Conservation (phyloP, 495 filamentous ascomycete species). For the Penicillium malachiteum region DNA sequence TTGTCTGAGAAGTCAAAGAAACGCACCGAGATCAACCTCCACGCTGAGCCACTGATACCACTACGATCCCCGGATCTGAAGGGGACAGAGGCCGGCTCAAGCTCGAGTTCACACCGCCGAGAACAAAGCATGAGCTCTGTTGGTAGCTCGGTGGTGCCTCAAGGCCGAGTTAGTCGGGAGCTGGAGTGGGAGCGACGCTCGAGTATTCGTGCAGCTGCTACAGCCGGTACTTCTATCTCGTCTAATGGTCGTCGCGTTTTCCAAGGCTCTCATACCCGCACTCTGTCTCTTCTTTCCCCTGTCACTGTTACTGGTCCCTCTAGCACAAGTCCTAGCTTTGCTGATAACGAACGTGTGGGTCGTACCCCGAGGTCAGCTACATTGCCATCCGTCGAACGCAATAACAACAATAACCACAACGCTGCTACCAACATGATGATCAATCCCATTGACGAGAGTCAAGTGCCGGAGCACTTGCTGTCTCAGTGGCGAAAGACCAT, state of each 20-base stretch:
- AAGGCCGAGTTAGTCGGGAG: constrained; percentile 44
- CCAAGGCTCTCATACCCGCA: constrained; percentile 74
- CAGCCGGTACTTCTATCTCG: constrained; percentile 39
- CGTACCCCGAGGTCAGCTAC: constrained; percentile 47
- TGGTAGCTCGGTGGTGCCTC: constrained; percentile 31
- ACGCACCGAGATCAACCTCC: constrained; percentile 57
- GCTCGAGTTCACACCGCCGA: constrained; percentile 20
- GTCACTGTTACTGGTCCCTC: constrained; percentile 20
- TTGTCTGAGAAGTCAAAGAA: constrained; percentile 76
- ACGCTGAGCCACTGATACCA: constrained; percentile 57
- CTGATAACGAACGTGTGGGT: constrained; percentile 34
- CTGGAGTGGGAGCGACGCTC: constrained; percentile 54
- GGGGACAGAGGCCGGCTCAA: constrained; percentile 13
- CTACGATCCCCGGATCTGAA: constrained; percentile 44
- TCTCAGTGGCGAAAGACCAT: constrained; percentile 43
- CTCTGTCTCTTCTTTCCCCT: constrained; percentile 83
- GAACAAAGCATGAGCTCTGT: constrained; percentile 34
- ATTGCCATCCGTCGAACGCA: constrained; percentile 45
- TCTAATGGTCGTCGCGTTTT: constrained; percentile 59
- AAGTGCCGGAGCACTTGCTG: constrained; percentile 33
- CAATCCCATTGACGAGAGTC: constrained; percentile 19
- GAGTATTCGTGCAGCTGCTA: constrained; percentile 36
- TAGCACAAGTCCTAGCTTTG: constrained; percentile 3
- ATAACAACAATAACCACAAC: constrained; percentile 5
- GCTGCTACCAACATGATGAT: constrained; percentile 3